Evolutionary conservation across 306 rosid genomes (phyloP).

Genomic region (Clitoria ternatea): DNA sequence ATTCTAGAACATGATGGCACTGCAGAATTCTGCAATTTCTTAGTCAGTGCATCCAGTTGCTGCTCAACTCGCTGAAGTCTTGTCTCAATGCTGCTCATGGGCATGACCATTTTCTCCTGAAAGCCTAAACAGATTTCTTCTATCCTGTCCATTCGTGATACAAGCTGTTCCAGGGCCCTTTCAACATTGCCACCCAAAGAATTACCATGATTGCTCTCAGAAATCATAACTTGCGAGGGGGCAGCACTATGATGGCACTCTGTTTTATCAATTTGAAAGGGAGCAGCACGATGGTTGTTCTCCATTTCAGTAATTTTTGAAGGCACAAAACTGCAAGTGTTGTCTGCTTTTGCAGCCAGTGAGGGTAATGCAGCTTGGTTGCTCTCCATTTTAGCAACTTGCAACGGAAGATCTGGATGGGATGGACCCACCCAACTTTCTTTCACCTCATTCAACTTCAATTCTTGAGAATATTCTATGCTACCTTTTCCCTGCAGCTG

Average conservation of each 20-base stretch:
- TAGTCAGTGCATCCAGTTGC: constrained; percentile 64
- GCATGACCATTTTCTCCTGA: constrained; percentile 79
- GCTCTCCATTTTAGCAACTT: constrained; percentile 40
- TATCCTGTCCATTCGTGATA: constrained; percentile 66
- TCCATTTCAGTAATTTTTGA: constrained; percentile 21
- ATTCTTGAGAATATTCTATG: constrained; percentile 27
- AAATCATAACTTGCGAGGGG: constrained; percentile 27
- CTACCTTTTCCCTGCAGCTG: constrained; percentile 33
- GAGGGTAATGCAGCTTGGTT: constrained; percentile 18
- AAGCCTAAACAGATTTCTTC: constrained; percentile 68
- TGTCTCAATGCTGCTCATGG: constrained; percentile 69
- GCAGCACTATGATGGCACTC: constrained; percentile 1
- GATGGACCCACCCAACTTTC: constrained; percentile 31
- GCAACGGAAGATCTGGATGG: constrained; percentile 24
- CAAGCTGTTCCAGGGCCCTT: constrained; percentile 50
- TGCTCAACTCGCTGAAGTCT: constrained; percentile 87
- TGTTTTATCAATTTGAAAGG: neutral
- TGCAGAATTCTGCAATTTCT: constrained; percentile 42
- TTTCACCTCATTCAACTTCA: constrained; percentile 36
- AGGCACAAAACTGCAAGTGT: constrained; percentile 8
- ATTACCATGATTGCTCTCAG: constrained; percentile 31
- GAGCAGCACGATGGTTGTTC: constrained; percentile 12
- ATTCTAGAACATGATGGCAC: constrained; percentile 43
- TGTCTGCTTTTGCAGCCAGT: constrained; percentile 27
- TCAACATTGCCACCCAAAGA: constrained; percentile 33